Evolutionary conservation across 108 stramenopile species (phyloP).

Genomic region (Pseudonitzschia multiseries): DNA sequence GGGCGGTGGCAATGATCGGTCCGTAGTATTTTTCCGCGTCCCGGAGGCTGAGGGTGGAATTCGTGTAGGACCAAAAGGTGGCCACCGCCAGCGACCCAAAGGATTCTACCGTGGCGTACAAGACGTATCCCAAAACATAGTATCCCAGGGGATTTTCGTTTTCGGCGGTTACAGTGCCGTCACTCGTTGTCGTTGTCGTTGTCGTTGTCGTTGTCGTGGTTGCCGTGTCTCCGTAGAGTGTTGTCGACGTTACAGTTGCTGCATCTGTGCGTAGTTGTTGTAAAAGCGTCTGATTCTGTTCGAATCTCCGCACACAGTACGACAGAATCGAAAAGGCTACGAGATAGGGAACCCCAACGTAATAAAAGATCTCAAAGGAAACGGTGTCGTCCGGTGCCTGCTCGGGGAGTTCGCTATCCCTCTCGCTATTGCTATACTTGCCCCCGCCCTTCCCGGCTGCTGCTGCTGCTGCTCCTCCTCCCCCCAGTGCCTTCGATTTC

Average conservation of each 20-base stretch:
- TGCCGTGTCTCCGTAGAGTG: not conserved
- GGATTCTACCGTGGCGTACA: constrained; percentile 91
- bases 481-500: not conserved
- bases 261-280: too few species aligned
- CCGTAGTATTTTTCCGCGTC: constrained; percentile 93
- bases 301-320: constrained; percentile 21
- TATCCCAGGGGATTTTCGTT: constrained; percentile 22
- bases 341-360: constrained; percentile 64
- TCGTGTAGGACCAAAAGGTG: constrained; percentile 94
- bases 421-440: not conserved
- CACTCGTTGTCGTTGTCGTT: not conserved
- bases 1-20: constrained; percentile 91
- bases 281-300: too few species aligned
- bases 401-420: constrained; percentile 5
- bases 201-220: not conserved
- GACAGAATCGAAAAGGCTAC: constrained; percentile 50
- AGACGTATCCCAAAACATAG: constrained; percentile 81
- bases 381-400: constrained; percentile 31
- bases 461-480: too few species aligned
- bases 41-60: constrained; percentile 82
- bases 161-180: too few species aligned
- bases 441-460: too few species aligned
- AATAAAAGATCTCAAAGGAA: constrained; percentile 59
- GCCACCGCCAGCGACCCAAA: constrained; percentile 94
- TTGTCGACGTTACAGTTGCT: too few species aligned